phyloP scores from a whole-genome alignment of 495 filamentous ascomycete genomes.

The Penicillium atrosanguineum region DNA sequence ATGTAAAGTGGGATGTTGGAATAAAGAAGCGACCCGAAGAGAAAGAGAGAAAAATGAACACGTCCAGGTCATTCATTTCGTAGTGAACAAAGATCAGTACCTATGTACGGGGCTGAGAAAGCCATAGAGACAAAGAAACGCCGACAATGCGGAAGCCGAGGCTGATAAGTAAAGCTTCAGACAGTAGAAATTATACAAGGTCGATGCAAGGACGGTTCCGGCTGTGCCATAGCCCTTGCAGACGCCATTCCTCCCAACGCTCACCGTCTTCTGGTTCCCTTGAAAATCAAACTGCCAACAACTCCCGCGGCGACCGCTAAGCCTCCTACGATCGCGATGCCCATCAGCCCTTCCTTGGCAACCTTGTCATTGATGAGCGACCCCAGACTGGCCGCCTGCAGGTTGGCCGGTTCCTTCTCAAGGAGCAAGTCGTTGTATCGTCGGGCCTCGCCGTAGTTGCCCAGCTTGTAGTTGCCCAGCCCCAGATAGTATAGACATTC shows the following conservation, averaged over 20 bases:
- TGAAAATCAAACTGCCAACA: slow-evolving; percentile 80
- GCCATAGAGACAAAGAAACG: neutral
- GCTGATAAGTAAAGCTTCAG: slow-evolving; percentile 2
- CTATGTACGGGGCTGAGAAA: neutral
- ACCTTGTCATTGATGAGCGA: slow-evolving; percentile 93
- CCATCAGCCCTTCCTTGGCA: slow-evolving; percentile 86
- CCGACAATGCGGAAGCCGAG: neutral
- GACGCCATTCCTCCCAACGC: slow-evolving; percentile 12
- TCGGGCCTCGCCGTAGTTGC: slow-evolving; percentile 92
- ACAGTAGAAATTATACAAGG: slow-evolving; percentile 8
- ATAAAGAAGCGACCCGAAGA: slow-evolving; percentile 8
- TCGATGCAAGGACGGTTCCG: slow-evolving; percentile 7
- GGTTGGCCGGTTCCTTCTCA: slow-evolving; percentile 82
- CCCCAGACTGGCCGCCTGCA: slow-evolving; percentile 83
- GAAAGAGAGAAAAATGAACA: neutral
- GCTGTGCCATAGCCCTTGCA: slow-evolving; percentile 22
- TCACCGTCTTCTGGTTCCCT: slow-evolving; percentile 60
- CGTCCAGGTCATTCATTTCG: neutral
- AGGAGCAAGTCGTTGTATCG: slow-evolving; percentile 90
- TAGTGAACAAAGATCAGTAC: neutral
- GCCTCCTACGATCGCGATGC: slow-evolving; percentile 94
- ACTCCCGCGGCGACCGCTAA: slow-evolving; percentile 91
- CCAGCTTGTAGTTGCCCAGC: slow-evolving; percentile 95
- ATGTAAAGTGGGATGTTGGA: slow-evolving; percentile 1
- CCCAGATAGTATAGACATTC: slow-evolving; percentile 98